Evolutionary conservation across 75 land plant species (phyloP).

Genomic region (Pinus albicaulis): DNA sequence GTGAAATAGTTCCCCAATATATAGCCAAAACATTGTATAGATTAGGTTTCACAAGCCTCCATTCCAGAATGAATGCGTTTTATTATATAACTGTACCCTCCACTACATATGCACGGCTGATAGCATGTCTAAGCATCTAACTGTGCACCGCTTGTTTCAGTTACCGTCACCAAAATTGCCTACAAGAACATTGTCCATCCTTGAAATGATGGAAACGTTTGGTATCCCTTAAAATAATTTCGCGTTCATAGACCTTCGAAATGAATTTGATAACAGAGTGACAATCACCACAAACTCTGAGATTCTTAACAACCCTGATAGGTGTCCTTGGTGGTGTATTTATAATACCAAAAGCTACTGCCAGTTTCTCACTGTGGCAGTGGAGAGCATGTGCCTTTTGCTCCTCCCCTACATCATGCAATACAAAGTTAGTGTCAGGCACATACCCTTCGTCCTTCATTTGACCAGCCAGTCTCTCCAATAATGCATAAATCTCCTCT

Average conservation of each 20-base stretch:
- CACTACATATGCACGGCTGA: background rate
- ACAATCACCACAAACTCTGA: constrained; percentile 62
- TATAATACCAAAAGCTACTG: constrained; percentile 62
- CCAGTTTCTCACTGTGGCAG: constrained; percentile 72
- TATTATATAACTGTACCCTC: background rate
- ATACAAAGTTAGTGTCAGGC: constrained; percentile 36
- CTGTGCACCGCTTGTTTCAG: background rate
- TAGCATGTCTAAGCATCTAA: background rate
- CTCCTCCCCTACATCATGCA: constrained; percentile 48
- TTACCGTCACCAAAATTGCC: constrained; percentile 49
- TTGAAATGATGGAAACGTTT: constrained; percentile 72
- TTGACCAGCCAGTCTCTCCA: constrained; percentile 45
- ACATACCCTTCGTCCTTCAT: constrained; percentile 40
- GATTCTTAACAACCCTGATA: constrained; percentile 62
- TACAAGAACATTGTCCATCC: constrained; percentile 70
- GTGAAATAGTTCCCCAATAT: background rate
- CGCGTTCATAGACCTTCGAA: constrained; percentile 40
- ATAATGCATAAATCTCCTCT: constrained; percentile 45
- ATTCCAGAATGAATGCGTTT: background rate
- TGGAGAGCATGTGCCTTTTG: constrained; percentile 42
- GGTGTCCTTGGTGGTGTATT: constrained; percentile 38
- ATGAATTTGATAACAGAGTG: constrained; percentile 54
- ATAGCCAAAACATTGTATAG: background rate
- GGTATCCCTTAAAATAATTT: constrained; percentile 67
- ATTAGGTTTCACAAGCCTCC: background rate